Percentiles rank a stretch among this genome's conserved stretches.
Conservation (phyloP, 768 basidiomycete genomes). For the Podaxis pistillaris region DNA sequence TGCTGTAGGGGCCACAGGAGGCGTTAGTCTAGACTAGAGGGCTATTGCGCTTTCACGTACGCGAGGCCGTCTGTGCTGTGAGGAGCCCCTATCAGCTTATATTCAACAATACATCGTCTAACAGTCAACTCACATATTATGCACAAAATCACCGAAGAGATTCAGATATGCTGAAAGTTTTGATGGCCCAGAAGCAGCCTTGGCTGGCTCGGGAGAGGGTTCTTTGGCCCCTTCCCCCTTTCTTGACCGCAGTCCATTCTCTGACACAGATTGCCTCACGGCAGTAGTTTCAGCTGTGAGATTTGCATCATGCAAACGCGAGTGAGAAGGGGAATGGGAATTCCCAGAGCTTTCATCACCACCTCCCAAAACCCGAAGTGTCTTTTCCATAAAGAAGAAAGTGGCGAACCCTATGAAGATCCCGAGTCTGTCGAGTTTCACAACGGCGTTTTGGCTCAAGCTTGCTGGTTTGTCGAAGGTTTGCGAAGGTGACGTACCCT, state of each 20-base stretch:
- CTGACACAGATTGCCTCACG: constrained; percentile 34
- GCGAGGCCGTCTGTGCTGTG: constrained; percentile 88
- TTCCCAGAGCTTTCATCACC: constrained; percentile 53
- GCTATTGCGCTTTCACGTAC: constrained; percentile 42
- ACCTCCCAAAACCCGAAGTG: constrained; percentile 74
- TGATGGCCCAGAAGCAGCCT: constrained; percentile 53
- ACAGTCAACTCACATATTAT: constrained; percentile 71
- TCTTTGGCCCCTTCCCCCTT: constrained; percentile 29
- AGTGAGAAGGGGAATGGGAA: constrained; percentile 64
- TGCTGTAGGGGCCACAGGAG: constrained; percentile 40
- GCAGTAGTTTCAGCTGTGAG: constrained; percentile 27
- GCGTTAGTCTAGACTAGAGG: constrained; percentile 2
- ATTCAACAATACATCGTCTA: constrained; percentile 14
- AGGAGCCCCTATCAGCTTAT: constrained; percentile 18
- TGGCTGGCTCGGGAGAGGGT: constrained; percentile 22
- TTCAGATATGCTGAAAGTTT: constrained; percentile 92
- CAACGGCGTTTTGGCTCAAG: not conserved
- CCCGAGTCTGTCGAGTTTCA: constrained; percentile 48
- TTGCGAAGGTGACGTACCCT: constrained; percentile 50
- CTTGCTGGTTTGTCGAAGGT: not conserved
- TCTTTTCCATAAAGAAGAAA: constrained; percentile 94
- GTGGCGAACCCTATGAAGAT: constrained; percentile 86
- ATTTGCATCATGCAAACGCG: constrained; percentile 32
- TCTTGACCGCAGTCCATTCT: constrained; percentile 52
- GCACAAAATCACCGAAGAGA: constrained; percentile 90